These are phyloP conservation scores for Metschnikowia baotianmanensis DNA, from an alignment of 805 yeast genomes.

Conservation along the genomic window DNA sequence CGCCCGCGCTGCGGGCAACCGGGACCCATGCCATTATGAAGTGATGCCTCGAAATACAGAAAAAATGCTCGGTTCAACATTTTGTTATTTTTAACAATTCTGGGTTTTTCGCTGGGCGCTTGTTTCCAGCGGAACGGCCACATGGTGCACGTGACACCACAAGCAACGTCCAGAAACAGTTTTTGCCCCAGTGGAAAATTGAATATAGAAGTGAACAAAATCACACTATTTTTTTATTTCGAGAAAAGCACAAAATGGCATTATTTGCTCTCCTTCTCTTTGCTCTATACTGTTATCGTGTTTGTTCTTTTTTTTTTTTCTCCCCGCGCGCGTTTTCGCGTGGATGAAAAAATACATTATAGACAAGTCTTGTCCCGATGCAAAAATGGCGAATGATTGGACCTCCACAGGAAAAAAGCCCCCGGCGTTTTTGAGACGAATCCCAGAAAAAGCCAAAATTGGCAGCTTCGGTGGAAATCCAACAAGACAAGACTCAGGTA, in stretches of 20 bases:
- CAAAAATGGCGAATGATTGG: background rate
- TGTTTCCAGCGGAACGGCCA: background rate
- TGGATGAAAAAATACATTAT: background rate
- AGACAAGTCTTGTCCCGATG: background rate
- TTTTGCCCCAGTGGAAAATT: no score
- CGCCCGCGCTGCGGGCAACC: no score
- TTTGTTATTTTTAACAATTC: background rate
- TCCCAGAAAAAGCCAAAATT: background rate
- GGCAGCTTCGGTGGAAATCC: no score
- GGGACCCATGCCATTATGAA: no score
- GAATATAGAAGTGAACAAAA: no score
- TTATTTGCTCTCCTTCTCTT: background rate
- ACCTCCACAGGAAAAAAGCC: background rate
- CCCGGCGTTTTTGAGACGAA: background rate
- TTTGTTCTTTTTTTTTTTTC: background rate
- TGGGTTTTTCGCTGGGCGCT: background rate
- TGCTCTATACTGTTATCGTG: background rate
- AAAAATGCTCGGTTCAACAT: background rate
- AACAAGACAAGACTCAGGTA: no score
- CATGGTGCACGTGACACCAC: background rate
- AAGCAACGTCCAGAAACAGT: background rate
- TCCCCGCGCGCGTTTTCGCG: slow-evolving; percentile 3
- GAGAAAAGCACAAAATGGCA: no score
- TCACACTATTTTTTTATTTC: no score
- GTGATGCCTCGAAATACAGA: background rate